A percentile compares a stretch with the other conserved stretches of the same genome.
These are phyloP conservation scores for Candida gorgasii DNA, from an alignment of 805 yeast genomes.

Conservation along the genomic window DNA sequence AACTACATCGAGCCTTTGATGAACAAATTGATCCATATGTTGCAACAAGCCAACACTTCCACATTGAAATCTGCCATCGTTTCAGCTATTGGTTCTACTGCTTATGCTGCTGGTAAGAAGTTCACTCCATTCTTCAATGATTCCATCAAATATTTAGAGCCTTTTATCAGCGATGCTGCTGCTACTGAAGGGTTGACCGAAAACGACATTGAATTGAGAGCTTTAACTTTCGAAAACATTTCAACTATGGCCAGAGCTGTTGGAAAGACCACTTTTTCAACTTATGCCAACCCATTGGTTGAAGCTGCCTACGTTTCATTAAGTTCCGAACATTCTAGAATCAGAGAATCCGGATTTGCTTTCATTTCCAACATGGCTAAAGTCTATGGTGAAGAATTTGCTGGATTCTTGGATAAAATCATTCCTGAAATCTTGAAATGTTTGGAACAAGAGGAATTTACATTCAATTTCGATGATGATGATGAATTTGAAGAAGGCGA, in stretches of 20 bases:
- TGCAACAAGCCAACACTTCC: slow-evolving; percentile 71
- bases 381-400: slow-evolving; percentile 88
- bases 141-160: slow-evolving; percentile 79
- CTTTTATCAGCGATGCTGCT: slow-evolving; percentile 70
- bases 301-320: slow-evolving; percentile 83
- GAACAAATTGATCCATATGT: slow-evolving; percentile 84
- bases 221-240: slow-evolving; percentile 88
- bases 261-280: slow-evolving; percentile 83
- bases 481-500: slow-evolving; percentile 54
- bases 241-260: slow-evolving; percentile 97
- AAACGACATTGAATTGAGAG: slow-evolving; percentile 88
- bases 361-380: slow-evolving; percentile 92
- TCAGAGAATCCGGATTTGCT: slow-evolving; percentile 93
- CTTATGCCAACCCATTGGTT: slow-evolving; percentile 83
- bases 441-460: slow-evolving; percentile 83
- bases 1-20: slow-evolving; percentile 84
- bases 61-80: slow-evolving; percentile 80
- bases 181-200: slow-evolving; percentile 77
- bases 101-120: slow-evolving; percentile 88
- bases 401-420: slow-evolving; percentile 78
- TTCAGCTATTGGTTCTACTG: slow-evolving; percentile 95
- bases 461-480: slow-evolving; percentile 57
- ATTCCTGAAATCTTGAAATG: slow-evolving; percentile 84
- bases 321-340: slow-evolving; percentile 73
- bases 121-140: slow-evolving; percentile 84